A percentile compares a stretch with the other conserved stretches of the same genome.
Conservation (phyloP, 176 grass and related monocot genomes). For the Oryza nivara region DNA sequence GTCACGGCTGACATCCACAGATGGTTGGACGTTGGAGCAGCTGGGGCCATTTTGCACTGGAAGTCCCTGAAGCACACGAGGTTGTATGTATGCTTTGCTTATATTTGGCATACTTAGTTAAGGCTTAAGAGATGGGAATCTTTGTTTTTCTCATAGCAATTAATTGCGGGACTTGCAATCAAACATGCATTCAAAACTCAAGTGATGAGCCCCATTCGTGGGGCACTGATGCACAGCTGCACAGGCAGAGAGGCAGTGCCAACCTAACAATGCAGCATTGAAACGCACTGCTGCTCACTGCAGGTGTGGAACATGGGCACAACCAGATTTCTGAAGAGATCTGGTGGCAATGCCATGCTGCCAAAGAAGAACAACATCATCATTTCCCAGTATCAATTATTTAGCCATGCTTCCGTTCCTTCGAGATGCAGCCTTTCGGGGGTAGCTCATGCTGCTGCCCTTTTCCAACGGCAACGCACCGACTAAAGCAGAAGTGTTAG, state of each 20-base stretch:
- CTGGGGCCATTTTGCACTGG: not conserved
- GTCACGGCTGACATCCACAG: not conserved
- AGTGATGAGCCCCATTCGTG: not conserved
- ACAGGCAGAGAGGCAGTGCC: not conserved
- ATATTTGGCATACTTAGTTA: not conserved
- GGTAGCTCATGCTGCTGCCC: constrained; percentile 23
- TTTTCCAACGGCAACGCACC: constrained; percentile 31
- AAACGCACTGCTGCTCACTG: not conserved
- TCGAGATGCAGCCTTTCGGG: constrained; percentile 16
- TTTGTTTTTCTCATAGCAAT: not conserved
- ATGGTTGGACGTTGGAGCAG: not conserved
- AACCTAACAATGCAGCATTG: constrained; percentile 30
- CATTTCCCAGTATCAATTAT: constrained; percentile 19
- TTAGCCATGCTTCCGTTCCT: constrained; percentile 18
- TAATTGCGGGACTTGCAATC: not conserved
- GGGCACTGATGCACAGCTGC: not conserved
- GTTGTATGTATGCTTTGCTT: not conserved
- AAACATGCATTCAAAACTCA: not conserved
- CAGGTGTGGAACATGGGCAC: constrained; percentile 7
- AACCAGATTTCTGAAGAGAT: not conserved
- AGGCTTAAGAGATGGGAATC: not conserved
- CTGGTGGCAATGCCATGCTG: constrained; percentile 7
- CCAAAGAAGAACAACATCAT: constrained; percentile 21
- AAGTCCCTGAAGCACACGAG: not conserved
- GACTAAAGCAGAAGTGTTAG: constrained; percentile 32